A percentile compares a stretch with the other conserved stretches of the same genome.
These are phyloP conservation scores for Styphnolobium japonicum DNA, from an alignment of 306 rosid species.

Conservation along the genomic window DNA sequence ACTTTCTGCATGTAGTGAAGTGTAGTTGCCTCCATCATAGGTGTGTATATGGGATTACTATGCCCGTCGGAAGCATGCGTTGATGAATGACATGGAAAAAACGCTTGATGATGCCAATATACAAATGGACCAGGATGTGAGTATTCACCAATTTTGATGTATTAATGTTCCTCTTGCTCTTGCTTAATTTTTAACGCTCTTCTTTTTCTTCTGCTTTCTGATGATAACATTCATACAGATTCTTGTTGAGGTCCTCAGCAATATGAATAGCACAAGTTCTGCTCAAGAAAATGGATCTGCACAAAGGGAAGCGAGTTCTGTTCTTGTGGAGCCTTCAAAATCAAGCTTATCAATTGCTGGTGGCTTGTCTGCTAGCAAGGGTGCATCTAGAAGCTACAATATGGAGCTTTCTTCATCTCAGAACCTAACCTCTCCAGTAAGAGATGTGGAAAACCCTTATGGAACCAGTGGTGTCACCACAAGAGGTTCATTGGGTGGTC, in stretches of 20 bases:
- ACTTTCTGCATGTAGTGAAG: not conserved
- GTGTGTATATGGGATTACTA: constrained; percentile 96
- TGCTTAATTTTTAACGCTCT: constrained; percentile 21
- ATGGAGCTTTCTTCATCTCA: constrained; percentile 63
- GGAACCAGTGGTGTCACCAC: constrained; percentile 78
- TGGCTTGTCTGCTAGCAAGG: constrained; percentile 81
- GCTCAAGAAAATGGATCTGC: constrained; percentile 76
- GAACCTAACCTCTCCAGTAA: constrained; percentile 49
- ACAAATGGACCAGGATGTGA: constrained; percentile 98
- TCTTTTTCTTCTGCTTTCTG: constrained; percentile 35
- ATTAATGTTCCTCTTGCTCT: constrained; percentile 20
- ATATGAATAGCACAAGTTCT: constrained; percentile 53
- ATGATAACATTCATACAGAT: constrained; percentile 54
- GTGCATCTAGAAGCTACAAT: constrained; percentile 54
- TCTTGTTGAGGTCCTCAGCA: constrained; percentile 86
- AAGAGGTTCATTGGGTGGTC: constrained; percentile 86
- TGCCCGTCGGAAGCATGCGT: constrained; percentile 75
- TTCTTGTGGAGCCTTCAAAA: constrained; percentile 76
- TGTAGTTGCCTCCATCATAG: constrained; percentile 38
- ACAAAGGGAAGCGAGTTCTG: constrained; percentile 67
- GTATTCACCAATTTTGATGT: constrained; percentile 37
- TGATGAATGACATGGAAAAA: constrained; percentile 95
- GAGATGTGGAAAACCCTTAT: constrained; percentile 65
- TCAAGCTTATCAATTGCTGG: constrained; percentile 79
- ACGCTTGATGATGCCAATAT: constrained; percentile 96